A percentile compares a stretch with the other conserved stretches of the same genome.
These are phyloP conservation scores for Biscutella auriculata DNA, from an alignment of 441 rosid species.

Conservation along the genomic window DNA sequence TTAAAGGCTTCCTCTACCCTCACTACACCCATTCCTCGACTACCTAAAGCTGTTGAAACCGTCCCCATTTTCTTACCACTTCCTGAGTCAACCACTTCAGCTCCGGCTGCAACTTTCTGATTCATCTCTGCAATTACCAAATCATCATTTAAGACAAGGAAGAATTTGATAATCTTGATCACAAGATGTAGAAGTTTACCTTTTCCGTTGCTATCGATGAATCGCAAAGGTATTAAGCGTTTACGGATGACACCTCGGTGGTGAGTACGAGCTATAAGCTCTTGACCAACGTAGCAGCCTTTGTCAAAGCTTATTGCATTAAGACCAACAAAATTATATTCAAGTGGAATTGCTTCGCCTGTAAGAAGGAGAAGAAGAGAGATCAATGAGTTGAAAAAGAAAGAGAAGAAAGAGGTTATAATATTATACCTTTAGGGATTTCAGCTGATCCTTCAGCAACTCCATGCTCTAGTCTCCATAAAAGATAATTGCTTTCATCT, in stretches of 20 bases:
- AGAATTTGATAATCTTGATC: not conserved
- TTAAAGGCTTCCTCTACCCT: slow-evolving; percentile 60
- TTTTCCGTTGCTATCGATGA: slow-evolving; percentile 38
- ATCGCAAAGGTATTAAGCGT: slow-evolving; percentile 63
- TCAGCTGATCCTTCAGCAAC: slow-evolving; percentile 89
- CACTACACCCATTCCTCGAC: slow-evolving; percentile 66
- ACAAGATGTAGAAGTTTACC: slow-evolving; percentile 26
- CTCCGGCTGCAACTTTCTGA: slow-evolving; percentile 48
- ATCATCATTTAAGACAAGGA: not conserved
- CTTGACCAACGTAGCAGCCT: slow-evolving; percentile 96
- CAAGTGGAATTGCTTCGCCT: slow-evolving; percentile 88
- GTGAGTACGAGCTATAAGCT: slow-evolving; percentile 88
- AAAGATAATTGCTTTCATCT: slow-evolving; percentile 48
- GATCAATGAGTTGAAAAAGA: not conserved
- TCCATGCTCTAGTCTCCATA: slow-evolving; percentile 76
- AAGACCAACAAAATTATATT: slow-evolving; percentile 72
- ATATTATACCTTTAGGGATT: slow-evolving; percentile 64
- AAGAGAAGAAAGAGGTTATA: too few species aligned
- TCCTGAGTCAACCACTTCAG: slow-evolving; percentile 45
- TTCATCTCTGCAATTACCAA: slow-evolving; percentile 36
- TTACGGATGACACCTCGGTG: slow-evolving; percentile 81
- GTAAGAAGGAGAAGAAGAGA: not conserved
- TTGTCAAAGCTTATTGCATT: slow-evolving; percentile 89
- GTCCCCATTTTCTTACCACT: slow-evolving; percentile 60
- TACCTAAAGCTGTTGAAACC: slow-evolving; percentile 54